These are phyloP conservation scores for Phytomonas francai DNA, from an alignment of 208 protist species.

Conservation along the genomic window DNA sequence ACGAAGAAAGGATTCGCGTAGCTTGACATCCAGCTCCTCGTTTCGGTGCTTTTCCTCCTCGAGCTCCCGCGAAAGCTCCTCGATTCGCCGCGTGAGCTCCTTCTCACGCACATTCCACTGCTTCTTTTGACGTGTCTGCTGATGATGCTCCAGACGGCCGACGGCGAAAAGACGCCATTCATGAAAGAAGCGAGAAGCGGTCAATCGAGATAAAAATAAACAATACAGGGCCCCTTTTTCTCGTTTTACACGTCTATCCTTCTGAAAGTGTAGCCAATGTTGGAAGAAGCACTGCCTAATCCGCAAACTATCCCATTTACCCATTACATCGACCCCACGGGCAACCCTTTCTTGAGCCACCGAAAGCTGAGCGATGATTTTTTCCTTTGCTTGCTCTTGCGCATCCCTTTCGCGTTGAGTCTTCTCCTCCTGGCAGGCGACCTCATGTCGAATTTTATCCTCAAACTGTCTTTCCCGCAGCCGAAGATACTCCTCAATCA, in stretches of 20 bases:
- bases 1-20: conserved; percentile 76
- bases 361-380: conserved; percentile 1
- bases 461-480: conserved; percentile 19
- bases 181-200: conserved; percentile 23
- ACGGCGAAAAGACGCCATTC: conserved; percentile 55
- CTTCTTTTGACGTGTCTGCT: conserved; percentile 16
- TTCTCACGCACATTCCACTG: conserved; percentile 29
- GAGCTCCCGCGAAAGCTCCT: conserved; percentile 20
- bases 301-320: conserved; percentile 1
- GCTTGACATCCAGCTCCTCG: conserved; percentile 42
- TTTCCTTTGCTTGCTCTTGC: neutral
- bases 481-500: conserved; percentile 62
- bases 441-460: conserved; percentile 4
- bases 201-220: conserved; percentile 13
- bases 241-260: conserved; percentile 10
- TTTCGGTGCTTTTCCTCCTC: conserved; percentile 28
- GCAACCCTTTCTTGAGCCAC: conserved; percentile 4
- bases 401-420: conserved; percentile 2
- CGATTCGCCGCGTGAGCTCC: conserved; percentile 35
- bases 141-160: conserved; percentile 20
- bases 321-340: conserved; percentile 4
- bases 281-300: conserved; percentile 15
- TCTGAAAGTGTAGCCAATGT: conserved; percentile 26
- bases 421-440: conserved; percentile 3
- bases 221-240: conserved; percentile 7